Conservation (phyloP, 108 stramenopile species). For the Bacterosira constricta region DNA sequence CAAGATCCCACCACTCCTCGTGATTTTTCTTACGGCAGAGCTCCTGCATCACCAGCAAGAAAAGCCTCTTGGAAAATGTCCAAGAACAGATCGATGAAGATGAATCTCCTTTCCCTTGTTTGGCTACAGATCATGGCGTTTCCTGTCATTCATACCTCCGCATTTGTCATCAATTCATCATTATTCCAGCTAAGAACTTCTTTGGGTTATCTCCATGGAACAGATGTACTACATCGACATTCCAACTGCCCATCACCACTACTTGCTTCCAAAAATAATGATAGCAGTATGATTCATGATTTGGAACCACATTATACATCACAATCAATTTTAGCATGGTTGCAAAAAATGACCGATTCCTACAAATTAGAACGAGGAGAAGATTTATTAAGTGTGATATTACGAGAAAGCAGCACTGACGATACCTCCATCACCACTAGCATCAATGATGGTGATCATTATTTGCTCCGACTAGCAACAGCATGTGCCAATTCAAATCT, state of each 20-base stretch:
- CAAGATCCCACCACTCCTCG: no score
- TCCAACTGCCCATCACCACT: no score
- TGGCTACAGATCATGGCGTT: no score
- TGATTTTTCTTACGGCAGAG: no score
- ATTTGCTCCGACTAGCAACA: conserved; percentile 19
- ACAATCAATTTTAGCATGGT: conserved; percentile 21
- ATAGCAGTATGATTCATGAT: neutral
- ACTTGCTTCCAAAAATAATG: no score
- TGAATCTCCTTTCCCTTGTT: neutral
- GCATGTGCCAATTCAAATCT: conserved; percentile 22
- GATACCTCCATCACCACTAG: neutral
- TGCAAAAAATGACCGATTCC: conserved; percentile 38
- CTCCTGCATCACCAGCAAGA: no score
- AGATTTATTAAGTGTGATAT: conserved; percentile 26
- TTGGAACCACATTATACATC: conserved; percentile 39
- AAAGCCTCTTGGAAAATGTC: no score
- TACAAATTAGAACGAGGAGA: conserved; percentile 50
- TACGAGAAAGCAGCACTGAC: conserved; percentile 27
- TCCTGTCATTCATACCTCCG: neutral
- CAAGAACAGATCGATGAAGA: neutral
- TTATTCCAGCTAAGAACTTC: no score
- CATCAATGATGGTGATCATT: neutral
- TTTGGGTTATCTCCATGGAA: no score
- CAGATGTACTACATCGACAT: neutral
- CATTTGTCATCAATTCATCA: neutral